Evolutionary conservation across 164 flowering plant genomes (phyloP).

Genomic region (Tinospora cordifolia): DNA sequence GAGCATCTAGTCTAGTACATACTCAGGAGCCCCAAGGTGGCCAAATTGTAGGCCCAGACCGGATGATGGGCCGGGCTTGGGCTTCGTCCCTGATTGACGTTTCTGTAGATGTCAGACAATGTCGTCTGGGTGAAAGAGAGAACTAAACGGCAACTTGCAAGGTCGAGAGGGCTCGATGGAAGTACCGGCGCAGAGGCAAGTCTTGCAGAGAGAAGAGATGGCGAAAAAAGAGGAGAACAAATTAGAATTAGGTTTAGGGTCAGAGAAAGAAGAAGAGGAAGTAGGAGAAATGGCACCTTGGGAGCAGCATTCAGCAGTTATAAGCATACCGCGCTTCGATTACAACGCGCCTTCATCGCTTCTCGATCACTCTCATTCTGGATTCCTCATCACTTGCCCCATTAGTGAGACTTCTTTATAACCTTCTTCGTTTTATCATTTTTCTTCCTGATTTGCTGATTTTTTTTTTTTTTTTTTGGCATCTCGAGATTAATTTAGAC

Average conservation of each 20-base stretch:
- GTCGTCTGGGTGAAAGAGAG: too few species aligned
- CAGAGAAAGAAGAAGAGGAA: slow-evolving; percentile 12
- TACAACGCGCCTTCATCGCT: slow-evolving; percentile 83
- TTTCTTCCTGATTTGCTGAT: too few species aligned
- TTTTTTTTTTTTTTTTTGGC: too few species aligned
- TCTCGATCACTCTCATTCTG: slow-evolving; percentile 56
- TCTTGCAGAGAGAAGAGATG: not conserved
- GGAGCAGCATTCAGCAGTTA: slow-evolving; percentile 77
- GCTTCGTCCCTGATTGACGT: too few species aligned
- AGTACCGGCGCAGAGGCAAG: not conserved
- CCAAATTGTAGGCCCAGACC: too few species aligned
- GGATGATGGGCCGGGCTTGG: too few species aligned
- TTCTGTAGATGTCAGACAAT: too few species aligned
- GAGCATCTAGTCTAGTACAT: too few species aligned
- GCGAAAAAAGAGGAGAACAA: slow-evolving; percentile 12
- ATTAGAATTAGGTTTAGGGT: slow-evolving; percentile 12
- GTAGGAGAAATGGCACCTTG: slow-evolving; percentile 48
- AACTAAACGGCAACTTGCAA: too few species aligned
- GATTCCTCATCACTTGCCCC: slow-evolving; percentile 84
- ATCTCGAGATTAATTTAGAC: too few species aligned
- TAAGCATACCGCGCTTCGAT: slow-evolving; percentile 80
- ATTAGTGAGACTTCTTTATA: slow-evolving; percentile 37
- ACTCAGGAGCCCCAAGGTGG: too few species aligned
- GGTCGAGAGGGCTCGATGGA: too few species aligned
- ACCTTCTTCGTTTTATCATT: not conserved